phyloP scores from a whole-genome alignment of 441 rosid species.

The Melastoma candidum region DNA sequence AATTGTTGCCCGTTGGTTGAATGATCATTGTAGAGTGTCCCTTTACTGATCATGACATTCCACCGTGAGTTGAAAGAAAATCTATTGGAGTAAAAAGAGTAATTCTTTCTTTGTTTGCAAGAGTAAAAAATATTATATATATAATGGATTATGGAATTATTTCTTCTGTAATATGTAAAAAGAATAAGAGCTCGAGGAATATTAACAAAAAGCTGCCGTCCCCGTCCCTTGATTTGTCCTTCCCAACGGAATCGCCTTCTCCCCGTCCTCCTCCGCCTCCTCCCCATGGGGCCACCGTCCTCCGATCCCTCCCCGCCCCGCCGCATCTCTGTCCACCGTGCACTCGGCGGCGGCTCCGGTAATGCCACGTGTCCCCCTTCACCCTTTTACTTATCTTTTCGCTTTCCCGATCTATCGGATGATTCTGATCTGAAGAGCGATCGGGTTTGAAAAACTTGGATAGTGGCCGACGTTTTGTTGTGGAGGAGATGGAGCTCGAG shows the following conservation, averaged over 20 bases:
- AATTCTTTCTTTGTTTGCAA: too few relatives aligned
- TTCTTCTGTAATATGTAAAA: too few relatives aligned
- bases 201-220: background rate
- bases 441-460: background rate
- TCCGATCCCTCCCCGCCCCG: slow-evolving; percentile 36
- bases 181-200: too few relatives aligned
- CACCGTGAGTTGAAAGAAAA: too few relatives aligned
- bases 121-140: too few relatives aligned
- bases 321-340: slow-evolving; percentile 45
- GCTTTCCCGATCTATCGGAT: background rate
- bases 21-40: too few relatives aligned
- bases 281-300: slow-evolving; percentile 9
- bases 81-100: too few relatives aligned
- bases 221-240: slow-evolving; percentile 3
- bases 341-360: slow-evolving; percentile 68
- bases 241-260: slow-evolving; percentile 12
- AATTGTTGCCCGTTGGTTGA: too few relatives aligned
- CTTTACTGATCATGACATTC: too few relatives aligned
- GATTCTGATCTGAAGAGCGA: background rate
- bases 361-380: background rate
- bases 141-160: too few relatives aligned
- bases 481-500: slow-evolving; percentile 58
- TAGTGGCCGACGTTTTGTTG: slow-evolving; percentile 62
- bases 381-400: slow-evolving; percentile 3
- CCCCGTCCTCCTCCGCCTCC: slow-evolving; percentile 3